Conservation (phyloP, 2,329 filamentous ascomycete genomes). For the Paracorniculantispora psalliotae region DNA sequence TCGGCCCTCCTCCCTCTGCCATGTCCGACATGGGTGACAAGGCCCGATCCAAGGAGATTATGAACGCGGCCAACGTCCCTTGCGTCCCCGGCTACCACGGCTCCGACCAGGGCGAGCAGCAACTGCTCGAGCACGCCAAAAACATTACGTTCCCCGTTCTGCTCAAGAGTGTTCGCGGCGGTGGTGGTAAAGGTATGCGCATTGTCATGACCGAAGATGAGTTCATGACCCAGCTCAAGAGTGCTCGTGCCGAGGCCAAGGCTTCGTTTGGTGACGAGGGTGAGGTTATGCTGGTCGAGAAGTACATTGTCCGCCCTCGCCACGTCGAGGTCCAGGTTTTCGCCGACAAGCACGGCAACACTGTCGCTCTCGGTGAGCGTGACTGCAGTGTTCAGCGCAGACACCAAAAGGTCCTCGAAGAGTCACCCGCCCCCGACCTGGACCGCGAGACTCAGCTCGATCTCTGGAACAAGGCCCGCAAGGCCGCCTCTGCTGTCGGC, state of each 20-base stretch:
- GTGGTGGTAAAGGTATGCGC: slow-evolving; percentile 80
- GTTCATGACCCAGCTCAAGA: slow-evolving; percentile 64
- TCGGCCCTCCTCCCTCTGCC: slow-evolving; percentile 80
- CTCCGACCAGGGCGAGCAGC: slow-evolving; percentile 63
- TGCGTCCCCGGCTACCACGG: slow-evolving; percentile 97
- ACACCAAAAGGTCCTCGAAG: slow-evolving; percentile 88
- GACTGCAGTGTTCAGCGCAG: slow-evolving; percentile 84
- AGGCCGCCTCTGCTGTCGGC: slow-evolving; percentile 67
- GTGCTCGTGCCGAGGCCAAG: slow-evolving; percentile 68
- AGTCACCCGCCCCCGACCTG: slow-evolving; percentile 72
- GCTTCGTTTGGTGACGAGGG: slow-evolving; percentile 76
- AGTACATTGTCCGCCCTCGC: slow-evolving; percentile 71
- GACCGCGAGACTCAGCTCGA: slow-evolving; percentile 54
- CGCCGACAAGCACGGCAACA: slow-evolving; percentile 73
- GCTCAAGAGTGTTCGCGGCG: slow-evolving; percentile 74
- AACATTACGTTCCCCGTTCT: slow-evolving; percentile 66
- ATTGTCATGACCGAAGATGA: slow-evolving; percentile 65
- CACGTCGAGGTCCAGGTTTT: slow-evolving; percentile 92
- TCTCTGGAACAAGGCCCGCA: slow-evolving; percentile 61
- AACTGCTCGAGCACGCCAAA: slow-evolving; percentile 63
- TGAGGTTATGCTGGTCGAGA: slow-evolving; percentile 79
- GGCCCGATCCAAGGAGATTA: slow-evolving; percentile 90
- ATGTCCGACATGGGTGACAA: slow-evolving; percentile 92
- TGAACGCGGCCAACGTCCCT: slow-evolving; percentile 89
- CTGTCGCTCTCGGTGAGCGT: slow-evolving; percentile 78